Evolutionary conservation across 768 basidiomycete genomes (phyloP), one percentile per base, ranked within the genome.

Genomic region (Lactarius hengduanensis): DNA sequence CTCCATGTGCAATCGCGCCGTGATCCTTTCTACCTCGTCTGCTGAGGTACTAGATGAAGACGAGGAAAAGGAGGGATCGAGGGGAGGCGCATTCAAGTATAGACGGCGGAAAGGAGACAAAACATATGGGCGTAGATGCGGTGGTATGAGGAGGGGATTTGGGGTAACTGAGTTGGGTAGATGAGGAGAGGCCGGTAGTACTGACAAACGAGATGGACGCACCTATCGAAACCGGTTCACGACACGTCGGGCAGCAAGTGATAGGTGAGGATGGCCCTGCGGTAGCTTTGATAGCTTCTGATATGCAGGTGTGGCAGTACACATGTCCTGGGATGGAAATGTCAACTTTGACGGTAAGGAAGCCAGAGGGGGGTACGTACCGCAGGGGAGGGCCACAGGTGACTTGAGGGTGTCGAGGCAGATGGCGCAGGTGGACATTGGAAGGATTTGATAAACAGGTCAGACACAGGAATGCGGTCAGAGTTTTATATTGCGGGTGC

Each of bases 341-440:
- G 20, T 59, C 15, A 47, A 15, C 13, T 9, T 38, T 26, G 2
- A 32, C 13, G 20, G 2, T 26, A 0, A 22, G 11, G 34, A n/a
- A 30, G 56, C 34, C 2, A 30, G 22, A 47, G n/a, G 38, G 61
- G n/a, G 6, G 34, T 38, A 62, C 4, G 61, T 50, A 69, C 68
- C 68, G n/a, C 70, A 71, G 22, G 70, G 70, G 32, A 71, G 62
- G 10, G 70, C 61, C 22, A 64, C 60, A 13, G 70, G 70, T 15
- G 36, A 43, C 8, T 59, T 70, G 18, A 66, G 57, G 5, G 30
- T 20, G 30, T 66, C 70, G 22, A 71, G 64, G 40, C 70, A 71
- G 64, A 71, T 64, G 43, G 68, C 45, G 38, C 70, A 71, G 40
- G 59, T 10, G 20, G 68, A 63, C 70, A 70, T 70, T 20, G 47